Evolutionary conservation across 495 filamentous ascomycete species (phyloP), one percentile per base, ranked within the genome.

Genomic region (Aspergillus asperescens): DNA sequence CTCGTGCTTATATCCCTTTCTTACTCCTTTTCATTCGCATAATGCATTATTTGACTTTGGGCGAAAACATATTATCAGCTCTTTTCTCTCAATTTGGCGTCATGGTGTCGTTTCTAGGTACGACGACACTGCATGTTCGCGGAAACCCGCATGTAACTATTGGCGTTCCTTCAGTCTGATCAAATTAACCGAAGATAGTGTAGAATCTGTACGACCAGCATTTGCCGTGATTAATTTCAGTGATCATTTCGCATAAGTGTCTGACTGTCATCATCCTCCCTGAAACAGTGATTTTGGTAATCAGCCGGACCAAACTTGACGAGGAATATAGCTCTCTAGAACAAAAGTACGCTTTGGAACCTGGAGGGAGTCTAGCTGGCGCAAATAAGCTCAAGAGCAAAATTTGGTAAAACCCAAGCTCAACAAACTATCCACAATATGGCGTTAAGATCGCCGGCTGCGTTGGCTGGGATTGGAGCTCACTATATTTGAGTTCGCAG

Each of bases 1-100:
- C 47, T 37, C 15, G 16, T 20, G 24, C n/a, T 49, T 39, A 15
- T 47, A 12, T 31, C 34, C 44, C 16, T 41, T 12, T 55, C 37
- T 52, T 55, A 48, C 48, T 48, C 50, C 24, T 50, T 59, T 53
- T 42, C 32, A 52, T 59, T 48, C 48, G 35, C 50, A 55, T 50
- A 43, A 31, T 67, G 59, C 64, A 64, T 64, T 61, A 62, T 64
- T 58, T 45, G 31, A 56, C 35, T 31, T 50, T 39, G 41, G 46
- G 50, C 52, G 49, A 64, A 53, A 48, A 39, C 59, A 60, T 65
- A 57, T 56, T 22, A 37, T 29, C 28, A 38, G n/a, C n/a, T 50
- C 23, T 55, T 50, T 57, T 54, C 54, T 55, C 52, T 40, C 48
- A 35, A 29, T 48, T 49, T 27, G 54, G 52, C 55, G 56, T 52